Base-by-base conservation (phyloP, 352 stramenopile genomes). In the Globisporangium splendens region DNA sequence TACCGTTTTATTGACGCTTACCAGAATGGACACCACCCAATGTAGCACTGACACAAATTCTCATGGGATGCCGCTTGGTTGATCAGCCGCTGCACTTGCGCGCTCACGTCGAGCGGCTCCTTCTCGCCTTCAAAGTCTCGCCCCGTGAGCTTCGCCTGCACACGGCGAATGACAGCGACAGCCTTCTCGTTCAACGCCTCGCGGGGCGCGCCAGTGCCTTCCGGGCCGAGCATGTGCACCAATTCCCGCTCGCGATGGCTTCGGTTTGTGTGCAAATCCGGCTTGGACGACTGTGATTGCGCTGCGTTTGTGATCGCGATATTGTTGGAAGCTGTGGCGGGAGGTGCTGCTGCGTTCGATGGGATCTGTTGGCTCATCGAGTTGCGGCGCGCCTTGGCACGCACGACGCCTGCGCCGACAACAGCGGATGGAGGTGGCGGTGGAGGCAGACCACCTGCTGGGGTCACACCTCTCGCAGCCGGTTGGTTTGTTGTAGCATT, bases 1-100 rank as follows among this genome's bases (percentile, higher is more conserved):
- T 24, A 24, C 22, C 20, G 5, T 22, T 6, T 42, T 28, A 4
- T 1, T 31, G 2, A 21, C 15, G 14, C 38, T 66, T 76, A 94
- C 85, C 85, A 95, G 54, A 95, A 95, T n/a, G 85, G 85, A 71
- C 85, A 99, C 97, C 97, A 99, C 33, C 98, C 98, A 63, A 99
- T 98, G 68, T 99, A 99, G 54, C 97, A 91, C 68, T 99, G 96
- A 61, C 95, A 98, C 31, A 99, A 77, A 72, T 99, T 99, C 66
- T 99, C 96, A 56, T 97, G 96, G 8, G 95, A 99, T 7, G 97
- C 98, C 15, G 97, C 97, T 63, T 99, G 96, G 42, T 96, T 81
- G 70, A 99, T 99, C 63, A 99, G 86, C 10, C 95, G 84, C 73
- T 99, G 93, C 21, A 99, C 85, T 56, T 95, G 85, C 22, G 81